These are phyloP conservation scores for Mycena epipterygia DNA, from an alignment of 768 basidiomycete genomes.

Conservation along the genomic window DNA sequence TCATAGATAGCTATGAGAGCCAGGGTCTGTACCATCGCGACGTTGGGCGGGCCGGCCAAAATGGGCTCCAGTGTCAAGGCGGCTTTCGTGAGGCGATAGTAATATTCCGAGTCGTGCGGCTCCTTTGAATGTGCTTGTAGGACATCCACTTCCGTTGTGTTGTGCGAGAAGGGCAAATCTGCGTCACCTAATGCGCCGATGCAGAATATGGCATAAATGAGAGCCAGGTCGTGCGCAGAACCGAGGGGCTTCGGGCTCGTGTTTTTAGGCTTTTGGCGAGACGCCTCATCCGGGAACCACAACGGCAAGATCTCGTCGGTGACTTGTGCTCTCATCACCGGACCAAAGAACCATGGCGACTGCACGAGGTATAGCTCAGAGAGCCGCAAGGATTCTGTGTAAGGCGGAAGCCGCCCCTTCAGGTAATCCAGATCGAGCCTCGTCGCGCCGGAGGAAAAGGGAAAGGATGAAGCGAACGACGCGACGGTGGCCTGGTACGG, in stretches of 20 bases:
- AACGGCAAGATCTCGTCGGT: slow-evolving; percentile 75
- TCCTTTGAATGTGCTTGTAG: background rate
- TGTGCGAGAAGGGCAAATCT: slow-evolving; percentile 55
- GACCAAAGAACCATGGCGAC: slow-evolving; percentile 85
- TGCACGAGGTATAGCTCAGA: slow-evolving; percentile 80
- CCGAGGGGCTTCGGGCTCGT: slow-evolving; percentile 36
- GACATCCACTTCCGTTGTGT: slow-evolving; percentile 5
- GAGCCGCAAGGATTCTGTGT: slow-evolving; percentile 69
- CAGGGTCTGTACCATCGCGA: slow-evolving; percentile 76
- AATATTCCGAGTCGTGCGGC: slow-evolving; percentile 54
- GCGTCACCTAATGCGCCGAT: slow-evolving; percentile 73
- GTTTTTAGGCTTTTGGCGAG: slow-evolving; percentile 37
- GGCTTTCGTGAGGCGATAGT: slow-evolving; percentile 72
- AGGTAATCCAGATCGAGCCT: slow-evolving; percentile 60
- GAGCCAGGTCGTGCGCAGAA: slow-evolving; percentile 71
- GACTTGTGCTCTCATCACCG: slow-evolving; percentile 73
- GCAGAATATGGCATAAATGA: slow-evolving; percentile 73
- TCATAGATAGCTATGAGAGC: slow-evolving; percentile 80
- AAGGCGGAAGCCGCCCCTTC: slow-evolving; percentile 68
- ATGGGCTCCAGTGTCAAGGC: slow-evolving; percentile 77
- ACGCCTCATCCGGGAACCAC: slow-evolving; percentile 68
- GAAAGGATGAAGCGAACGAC: slow-evolving; percentile 57
- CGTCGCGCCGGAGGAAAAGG: slow-evolving; percentile 56
- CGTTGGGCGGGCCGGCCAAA: slow-evolving; percentile 77
- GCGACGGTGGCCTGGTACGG: slow-evolving; percentile 29